Conservation (phyloP, 805 yeast genomes). For the Cyberlindnera mrakii region DNA sequence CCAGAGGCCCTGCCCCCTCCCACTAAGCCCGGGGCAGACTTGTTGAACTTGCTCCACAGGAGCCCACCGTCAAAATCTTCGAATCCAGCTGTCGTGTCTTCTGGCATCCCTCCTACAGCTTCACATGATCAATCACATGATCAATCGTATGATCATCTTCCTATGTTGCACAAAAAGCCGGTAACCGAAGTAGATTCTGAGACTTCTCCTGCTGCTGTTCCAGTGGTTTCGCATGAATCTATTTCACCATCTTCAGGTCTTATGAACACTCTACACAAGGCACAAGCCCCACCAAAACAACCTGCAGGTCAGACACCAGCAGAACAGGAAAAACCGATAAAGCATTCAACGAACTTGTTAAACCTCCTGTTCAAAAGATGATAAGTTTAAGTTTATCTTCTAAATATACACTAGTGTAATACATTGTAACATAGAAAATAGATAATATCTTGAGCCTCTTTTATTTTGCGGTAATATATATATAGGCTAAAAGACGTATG, state of each 20-base stretch:
- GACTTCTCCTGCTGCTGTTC: background rate
- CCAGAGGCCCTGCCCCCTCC: too few relatives aligned
- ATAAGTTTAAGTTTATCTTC: background rate
- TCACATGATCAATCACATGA: slow-evolving; percentile 2
- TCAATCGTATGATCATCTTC: slow-evolving; percentile 5
- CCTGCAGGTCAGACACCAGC: background rate
- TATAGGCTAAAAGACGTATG: slow-evolving; percentile 56
- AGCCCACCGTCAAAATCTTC: background rate
- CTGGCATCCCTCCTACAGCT: background rate
- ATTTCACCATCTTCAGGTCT: slow-evolving; percentile 18
- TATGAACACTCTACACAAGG: slow-evolving; percentile 14
- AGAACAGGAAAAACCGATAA: background rate
- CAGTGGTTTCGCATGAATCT: slow-evolving; percentile 2
- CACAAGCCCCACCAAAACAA: slow-evolving; percentile 1
- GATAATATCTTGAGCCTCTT: too few relatives aligned
- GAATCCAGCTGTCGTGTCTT: background rate
- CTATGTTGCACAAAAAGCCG: slow-evolving; percentile 7
- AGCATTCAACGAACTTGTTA: slow-evolving; percentile 4
- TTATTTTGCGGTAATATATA: too few relatives aligned
- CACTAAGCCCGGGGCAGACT: background rate
- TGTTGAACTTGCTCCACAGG: background rate
- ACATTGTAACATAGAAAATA: too few relatives aligned
- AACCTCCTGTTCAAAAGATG: slow-evolving; percentile 10
- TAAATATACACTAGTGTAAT: background rate
- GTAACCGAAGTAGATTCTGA: slow-evolving; percentile 2